phyloP scores from a whole-genome alignment of 805 yeast species.

The Yarrowia yakushimensis region DNA sequence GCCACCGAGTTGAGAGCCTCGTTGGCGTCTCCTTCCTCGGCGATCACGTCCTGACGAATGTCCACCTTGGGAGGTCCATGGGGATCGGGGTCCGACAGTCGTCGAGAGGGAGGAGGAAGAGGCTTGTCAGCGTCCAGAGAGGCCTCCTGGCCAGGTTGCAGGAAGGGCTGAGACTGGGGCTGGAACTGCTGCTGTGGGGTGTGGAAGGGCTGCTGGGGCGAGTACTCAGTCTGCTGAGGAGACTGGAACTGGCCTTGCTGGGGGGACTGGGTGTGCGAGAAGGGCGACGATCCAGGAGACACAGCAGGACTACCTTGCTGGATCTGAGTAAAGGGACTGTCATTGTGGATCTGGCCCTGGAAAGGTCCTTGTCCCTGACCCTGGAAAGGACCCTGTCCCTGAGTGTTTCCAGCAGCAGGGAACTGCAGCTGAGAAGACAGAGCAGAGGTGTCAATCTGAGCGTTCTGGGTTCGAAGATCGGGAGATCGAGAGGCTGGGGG shows the following conservation, averaged over 20 bases:
- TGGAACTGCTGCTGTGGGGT: neutral
- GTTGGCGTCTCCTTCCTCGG: slow-evolving; percentile 33
- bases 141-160: slow-evolving; percentile 3
- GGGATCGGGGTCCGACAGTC: slow-evolving; percentile 16
- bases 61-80: slow-evolving; percentile 30
- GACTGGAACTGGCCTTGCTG: slow-evolving; percentile 9
- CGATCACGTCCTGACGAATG: slow-evolving; percentile 32
- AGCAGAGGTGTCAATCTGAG: slow-evolving; percentile 4
- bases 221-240: neutral
- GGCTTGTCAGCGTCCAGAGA: slow-evolving; percentile 1
- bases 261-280: neutral
- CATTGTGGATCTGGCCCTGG: neutral
- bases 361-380: neutral
- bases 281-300: neutral
- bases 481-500: slow-evolving; percentile 18
- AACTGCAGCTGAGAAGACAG: slow-evolving; percentile 16
- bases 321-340: neutral
- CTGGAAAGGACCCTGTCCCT: neutral
- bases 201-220: neutral
- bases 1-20: slow-evolving; percentile 37
- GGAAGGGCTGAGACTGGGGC: neutral
- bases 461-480: slow-evolving; percentile 10
- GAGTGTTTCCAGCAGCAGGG: neutral
- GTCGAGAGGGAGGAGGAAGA: slow-evolving; percentile 22
- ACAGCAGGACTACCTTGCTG: slow-evolving; percentile 7